Evolutionary conservation across 139 green algal species (phyloP).

Genomic region (Chlamydomonas eustigma): DNA sequence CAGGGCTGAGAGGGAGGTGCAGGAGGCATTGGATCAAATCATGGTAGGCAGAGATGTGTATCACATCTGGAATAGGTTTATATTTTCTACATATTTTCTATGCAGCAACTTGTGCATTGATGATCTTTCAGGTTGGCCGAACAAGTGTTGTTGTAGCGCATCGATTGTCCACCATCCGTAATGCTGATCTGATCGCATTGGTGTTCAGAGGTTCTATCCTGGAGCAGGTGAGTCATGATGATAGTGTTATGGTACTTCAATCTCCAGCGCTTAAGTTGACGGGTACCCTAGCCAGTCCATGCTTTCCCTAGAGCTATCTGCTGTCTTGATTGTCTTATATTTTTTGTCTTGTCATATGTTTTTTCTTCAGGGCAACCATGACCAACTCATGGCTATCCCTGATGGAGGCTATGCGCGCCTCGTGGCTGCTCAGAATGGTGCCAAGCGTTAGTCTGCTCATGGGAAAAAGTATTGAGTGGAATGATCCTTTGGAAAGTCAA

Average conservation of each 20-base stretch:
- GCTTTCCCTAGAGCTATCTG: too few species aligned
- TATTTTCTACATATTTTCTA: background rate
- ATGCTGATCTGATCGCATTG: slow-evolving; percentile 79
- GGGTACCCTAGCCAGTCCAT: too few species aligned
- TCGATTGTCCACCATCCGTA: slow-evolving; percentile 75
- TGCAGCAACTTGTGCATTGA: background rate
- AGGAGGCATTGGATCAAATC: slow-evolving; percentile 24
- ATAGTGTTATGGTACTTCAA: too few species aligned
- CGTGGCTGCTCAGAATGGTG: slow-evolving; percentile 50
- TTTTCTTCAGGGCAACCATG: slow-evolving; percentile 44
- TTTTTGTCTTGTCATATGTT: background rate
- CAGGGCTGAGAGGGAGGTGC: slow-evolving; percentile 53
- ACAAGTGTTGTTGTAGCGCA: slow-evolving; percentile 90
- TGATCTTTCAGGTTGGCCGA: slow-evolving; percentile 35
- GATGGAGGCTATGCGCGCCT: slow-evolving; percentile 59
- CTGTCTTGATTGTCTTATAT: too few species aligned
- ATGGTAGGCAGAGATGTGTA: too few species aligned
- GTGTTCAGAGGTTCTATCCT: slow-evolving; percentile 46
- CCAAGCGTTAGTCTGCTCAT: too few species aligned
- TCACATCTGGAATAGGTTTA: too few species aligned
- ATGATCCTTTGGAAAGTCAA: too few species aligned
- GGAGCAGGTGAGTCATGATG: slow-evolving; percentile 30
- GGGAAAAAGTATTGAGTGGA: too few species aligned
- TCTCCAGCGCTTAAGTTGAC: too few species aligned
- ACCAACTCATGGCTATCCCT: slow-evolving; percentile 48